Conservation (phyloP, 441 rosid genomes). For the Gossypium davidsonii region DNA sequence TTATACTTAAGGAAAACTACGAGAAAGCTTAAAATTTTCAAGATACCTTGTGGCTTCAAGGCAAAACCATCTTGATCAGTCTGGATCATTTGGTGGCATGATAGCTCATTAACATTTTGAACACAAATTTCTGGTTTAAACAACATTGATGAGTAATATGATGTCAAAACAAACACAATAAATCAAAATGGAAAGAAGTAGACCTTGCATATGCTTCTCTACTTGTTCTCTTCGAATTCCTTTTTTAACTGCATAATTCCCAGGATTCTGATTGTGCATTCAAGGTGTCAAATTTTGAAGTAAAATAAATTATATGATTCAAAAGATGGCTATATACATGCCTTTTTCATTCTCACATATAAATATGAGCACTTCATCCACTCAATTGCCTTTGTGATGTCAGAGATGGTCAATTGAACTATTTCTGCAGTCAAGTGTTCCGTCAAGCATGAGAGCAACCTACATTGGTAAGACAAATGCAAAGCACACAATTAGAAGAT, state of each 20-base stretch:
- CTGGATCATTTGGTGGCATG: conserved; percentile 83
- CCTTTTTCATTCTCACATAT: conserved; percentile 92
- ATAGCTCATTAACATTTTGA: conserved; percentile 70
- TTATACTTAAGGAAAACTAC: conserved; percentile 10
- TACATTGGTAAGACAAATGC: conserved; percentile 29
- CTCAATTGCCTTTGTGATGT: conserved; percentile 79
- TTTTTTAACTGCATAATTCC: conserved; percentile 68
- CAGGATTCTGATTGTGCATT: conserved; percentile 63
- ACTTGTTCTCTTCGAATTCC: conserved; percentile 66
- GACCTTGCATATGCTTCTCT: conserved; percentile 91
- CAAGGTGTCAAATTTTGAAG: conserved; percentile 18
- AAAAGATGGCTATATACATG: conserved; percentile 24
- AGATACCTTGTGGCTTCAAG: conserved; percentile 82
- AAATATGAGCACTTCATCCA: conserved; percentile 97
- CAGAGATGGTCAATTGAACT: conserved; percentile 83
- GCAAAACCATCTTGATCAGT: conserved; percentile 80
- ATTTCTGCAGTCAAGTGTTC: conserved; percentile 98
- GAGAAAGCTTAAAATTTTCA: conserved; percentile 17
- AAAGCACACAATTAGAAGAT: conserved; percentile 14
- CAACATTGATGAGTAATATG: conserved; percentile 23
- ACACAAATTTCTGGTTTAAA: conserved; percentile 62
- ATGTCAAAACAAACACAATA: conserved; percentile 5
- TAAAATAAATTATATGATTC: conserved; percentile 12
- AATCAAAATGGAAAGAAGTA: conserved; percentile 11
- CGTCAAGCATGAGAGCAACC: conserved; percentile 78